Base-by-base conservation (phyloP, 176 grass and related monocot species). In the Oropetium thomaeum region DNA sequence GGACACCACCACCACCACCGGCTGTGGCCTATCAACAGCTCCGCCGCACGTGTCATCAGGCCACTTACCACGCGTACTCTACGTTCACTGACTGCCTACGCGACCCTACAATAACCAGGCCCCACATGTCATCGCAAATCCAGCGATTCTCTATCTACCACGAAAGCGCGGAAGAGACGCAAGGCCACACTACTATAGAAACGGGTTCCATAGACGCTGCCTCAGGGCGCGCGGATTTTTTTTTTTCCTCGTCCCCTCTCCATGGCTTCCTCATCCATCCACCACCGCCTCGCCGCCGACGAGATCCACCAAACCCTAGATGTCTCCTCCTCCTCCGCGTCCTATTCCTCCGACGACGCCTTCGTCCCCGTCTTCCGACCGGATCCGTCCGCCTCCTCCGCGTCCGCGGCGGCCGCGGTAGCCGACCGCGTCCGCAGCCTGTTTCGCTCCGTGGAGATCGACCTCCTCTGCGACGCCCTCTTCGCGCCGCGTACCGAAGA, bases 371-470 rank as follows among this genome's bases (percentile, higher is more conserved):
- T 90, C 16, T 83, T 82, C 75, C 63, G 66, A 7, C 60, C 81
- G 8, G 81, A 84, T 20, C 64, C 70, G 8, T 62, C 80, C 5
- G 37, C 55, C 32, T 27, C 73, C 47, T 84, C 83, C 11, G 28
- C 68, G 12, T 65, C 76, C 16, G 44, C 34, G 42, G 41, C 59
- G 11, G 73, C 52, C 15, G 79, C 39, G 55, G 31, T 69, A 49
- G 66, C 81, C 47, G 84, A 93, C 40, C 87, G 84, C 57, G 75
- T 84, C 76, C 85, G 84, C 62, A 76, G 84, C 73, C 81, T 71
- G 45, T 92, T 88, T 55, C 65, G 78, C 69, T 89, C 82, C 70
- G 86, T 92, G 10, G 79, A 89, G 69, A 52, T 78, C 20, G 79
- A 77, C 28, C 79, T 87, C 58, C 81, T 85, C 78, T 62, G 67